Base-by-base conservation (phyloP, 2,329 filamentous ascomycete genomes). In the Albifimbria verrucaria region DNA sequence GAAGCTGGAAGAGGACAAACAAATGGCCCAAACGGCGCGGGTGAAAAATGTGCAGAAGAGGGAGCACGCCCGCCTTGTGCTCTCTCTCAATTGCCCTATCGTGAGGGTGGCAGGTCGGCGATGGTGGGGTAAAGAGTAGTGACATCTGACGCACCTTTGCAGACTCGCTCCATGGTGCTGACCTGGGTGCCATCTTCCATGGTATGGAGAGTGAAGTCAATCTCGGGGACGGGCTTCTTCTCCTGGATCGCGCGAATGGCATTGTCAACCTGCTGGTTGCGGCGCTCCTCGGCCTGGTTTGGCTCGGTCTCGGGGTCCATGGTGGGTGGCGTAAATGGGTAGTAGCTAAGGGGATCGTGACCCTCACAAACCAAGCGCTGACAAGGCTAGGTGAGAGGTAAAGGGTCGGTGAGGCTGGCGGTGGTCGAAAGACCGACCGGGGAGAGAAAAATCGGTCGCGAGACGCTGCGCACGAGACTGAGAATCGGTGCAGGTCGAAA, bases 111-210 rank as follows among this genome's bases (percentile, higher is more conserved):
- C 53, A 52, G 52, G 46, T 32, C 52, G 51, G 52, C 43, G 50
- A 57, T 51, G 41, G 52, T 52, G 53, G 49, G 57, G 55, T 12
- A 18, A 49, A 20, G n/a, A 28, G 43, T 17, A 48, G 23, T 11
- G 23, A 51, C 23, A 44, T 2, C 20, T 36, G 44, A 68, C 73
- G 59, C 83, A 97, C 94, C 94, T 92, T 97, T 99, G 82, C 93
- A 96, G 57, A 99, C 94, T 71, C 94, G 85, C 76, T 99, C 94
- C 70, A 89, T 77, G 57, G 94, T 99, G 84, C 85, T 97, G 70
- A 99, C 94, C 77, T 96, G 91, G 51, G 84, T 87, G 68, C 90
- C 91, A 79, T 99, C 94, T 73, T 99, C 94, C 93, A 97, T 97
- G 57, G 89, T 94, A 74, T 99, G 94, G 68, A 99, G 86, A 52